Base-by-base conservation (phyloP, 1,284 basidiomycete genomes). In the Fistulinella staudtii region DNA sequence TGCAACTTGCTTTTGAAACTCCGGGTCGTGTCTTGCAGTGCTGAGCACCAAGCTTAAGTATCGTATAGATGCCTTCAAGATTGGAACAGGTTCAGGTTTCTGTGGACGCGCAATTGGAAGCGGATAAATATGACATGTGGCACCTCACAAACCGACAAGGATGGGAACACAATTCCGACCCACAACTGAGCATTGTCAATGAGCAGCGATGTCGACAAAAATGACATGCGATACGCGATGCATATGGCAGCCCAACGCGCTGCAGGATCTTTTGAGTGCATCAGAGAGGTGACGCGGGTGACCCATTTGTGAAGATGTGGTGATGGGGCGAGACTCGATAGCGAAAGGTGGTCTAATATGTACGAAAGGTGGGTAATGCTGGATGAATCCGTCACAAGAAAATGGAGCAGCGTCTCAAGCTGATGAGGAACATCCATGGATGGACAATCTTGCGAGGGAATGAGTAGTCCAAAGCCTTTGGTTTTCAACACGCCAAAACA, bases 1-100 rank as follows among this genome's bases (percentile, higher is more conserved):
- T 17, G 76, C 77, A 2, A 89, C 69, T 61, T 88, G 86, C 55
- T 88, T 71, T 58, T 89, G 85, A 58, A 87, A 89, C 63, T 90
- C 88, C 20, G 78, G 67, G 21, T 79, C 69, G 55, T 80, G 76
- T 23, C 65, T 68, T 4, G 82, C 78, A 38, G 64, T 64, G 23
- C 52, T 75, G 53, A 89, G 82, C 9, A 89, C 72, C 25, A 70
- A 65, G 36, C 72, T 62, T 43, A 85, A 51, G n/a, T 88, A 76
- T 35, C 80, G 71, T 21, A 85, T 75, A 9, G 77, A 70, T 4
- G 75, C 77, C 57, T 78, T 85, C 25, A 79, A 49, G 11, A 72
- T 72, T 24, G 83, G 77, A 1, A 65, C 20, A 8, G 79, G 69
- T 64, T 89, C 85, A 52, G 74, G 74, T 77, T 75, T 87, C 85